Percentiles rank a stretch among this genome's conserved stretches.
phyloP scores from a whole-genome alignment of 257 asterid species.

The Jacaranda copaia region DNA sequence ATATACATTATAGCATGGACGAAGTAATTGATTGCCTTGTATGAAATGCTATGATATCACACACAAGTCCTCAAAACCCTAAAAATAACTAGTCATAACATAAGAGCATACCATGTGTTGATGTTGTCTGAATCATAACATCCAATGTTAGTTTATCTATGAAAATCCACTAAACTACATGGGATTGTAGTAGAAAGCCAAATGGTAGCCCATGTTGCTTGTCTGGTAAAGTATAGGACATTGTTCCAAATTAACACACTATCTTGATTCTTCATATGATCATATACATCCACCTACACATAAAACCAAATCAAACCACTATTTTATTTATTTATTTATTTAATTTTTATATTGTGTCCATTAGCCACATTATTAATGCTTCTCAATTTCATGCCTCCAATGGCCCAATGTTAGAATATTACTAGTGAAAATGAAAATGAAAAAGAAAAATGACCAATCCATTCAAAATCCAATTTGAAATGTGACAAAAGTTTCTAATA shows the following conservation, averaged over 20 bases:
- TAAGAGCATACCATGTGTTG: slow-evolving; percentile 10
- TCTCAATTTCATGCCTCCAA: not conserved
- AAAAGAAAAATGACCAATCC: not conserved
- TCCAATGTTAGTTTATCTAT: not conserved
- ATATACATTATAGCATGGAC: no score
- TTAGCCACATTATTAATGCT: not conserved
- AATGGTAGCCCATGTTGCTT: slow-evolving; percentile 20
- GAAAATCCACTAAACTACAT: not conserved
- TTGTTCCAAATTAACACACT: slow-evolving; percentile 16
- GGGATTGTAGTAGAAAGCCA: not conserved
- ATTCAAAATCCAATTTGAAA: not conserved
- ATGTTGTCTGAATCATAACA: slow-evolving; percentile 1
- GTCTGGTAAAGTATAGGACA: slow-evolving; percentile 37
- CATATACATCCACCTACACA: not conserved
- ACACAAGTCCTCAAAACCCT: not conserved
- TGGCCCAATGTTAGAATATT: not conserved
- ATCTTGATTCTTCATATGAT: slow-evolving; percentile 9
- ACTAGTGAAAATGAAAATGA: not conserved
- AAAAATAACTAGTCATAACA: not conserved
- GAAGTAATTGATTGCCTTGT: no score
- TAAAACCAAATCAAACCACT: not conserved
- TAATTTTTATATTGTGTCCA: not conserved
- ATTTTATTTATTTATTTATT: no score
- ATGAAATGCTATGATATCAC: no score
- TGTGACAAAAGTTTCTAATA: not conserved